phyloP scores from a whole-genome alignment of 2,329 filamentous ascomycete genomes.

The Talaromyces marneffei region DNA sequence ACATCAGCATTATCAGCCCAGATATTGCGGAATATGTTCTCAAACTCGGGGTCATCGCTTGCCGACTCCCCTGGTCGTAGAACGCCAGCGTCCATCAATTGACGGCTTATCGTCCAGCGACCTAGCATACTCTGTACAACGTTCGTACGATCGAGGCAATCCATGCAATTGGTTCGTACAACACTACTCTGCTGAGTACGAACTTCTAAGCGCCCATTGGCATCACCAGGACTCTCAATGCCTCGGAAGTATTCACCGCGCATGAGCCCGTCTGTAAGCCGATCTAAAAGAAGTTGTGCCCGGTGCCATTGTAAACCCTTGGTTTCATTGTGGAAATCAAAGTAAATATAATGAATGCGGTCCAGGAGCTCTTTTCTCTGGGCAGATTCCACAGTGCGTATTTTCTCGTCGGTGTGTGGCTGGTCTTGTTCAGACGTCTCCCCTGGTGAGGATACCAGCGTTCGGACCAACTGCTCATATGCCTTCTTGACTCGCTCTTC shows the following conservation, averaged over 20 bases:
- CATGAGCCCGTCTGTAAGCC: constrained; percentile 67
- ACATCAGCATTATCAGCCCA: constrained; percentile 99
- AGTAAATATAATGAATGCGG: constrained; percentile 91
- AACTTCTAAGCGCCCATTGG: constrained; percentile 68
- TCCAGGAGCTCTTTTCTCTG: constrained; percentile 63
- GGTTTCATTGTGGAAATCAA: constrained; percentile 97
- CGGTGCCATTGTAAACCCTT: constrained; percentile 93
- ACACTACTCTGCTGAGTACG: constrained; percentile 79
- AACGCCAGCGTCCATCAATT: constrained; percentile 78
- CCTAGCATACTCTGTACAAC: constrained; percentile 97
- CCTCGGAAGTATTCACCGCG: constrained; percentile 89
- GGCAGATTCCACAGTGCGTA: constrained; percentile 66
- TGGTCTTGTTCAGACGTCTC: constrained; percentile 61
- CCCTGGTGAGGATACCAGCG: constrained; percentile 62
- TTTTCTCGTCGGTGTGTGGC: constrained; percentile 66
- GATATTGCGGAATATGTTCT: constrained; percentile 88
- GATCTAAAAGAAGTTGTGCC: constrained; percentile 77
- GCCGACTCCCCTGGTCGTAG: constrained; percentile 71
- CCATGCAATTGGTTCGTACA: constrained; percentile 98
- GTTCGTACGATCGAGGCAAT: constrained; percentile 95
- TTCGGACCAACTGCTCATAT: constrained; percentile 83
- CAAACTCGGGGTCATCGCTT: constrained; percentile 73
- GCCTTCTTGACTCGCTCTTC: constrained; percentile 85
- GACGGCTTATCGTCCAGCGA: constrained; percentile 79
- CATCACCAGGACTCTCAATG: constrained; percentile 70